Evolutionary conservation across 2,329 filamentous ascomycete genomes (phyloP), one percentile per base, ranked within the genome.

Genomic region (Fusarium sp.): DNA sequence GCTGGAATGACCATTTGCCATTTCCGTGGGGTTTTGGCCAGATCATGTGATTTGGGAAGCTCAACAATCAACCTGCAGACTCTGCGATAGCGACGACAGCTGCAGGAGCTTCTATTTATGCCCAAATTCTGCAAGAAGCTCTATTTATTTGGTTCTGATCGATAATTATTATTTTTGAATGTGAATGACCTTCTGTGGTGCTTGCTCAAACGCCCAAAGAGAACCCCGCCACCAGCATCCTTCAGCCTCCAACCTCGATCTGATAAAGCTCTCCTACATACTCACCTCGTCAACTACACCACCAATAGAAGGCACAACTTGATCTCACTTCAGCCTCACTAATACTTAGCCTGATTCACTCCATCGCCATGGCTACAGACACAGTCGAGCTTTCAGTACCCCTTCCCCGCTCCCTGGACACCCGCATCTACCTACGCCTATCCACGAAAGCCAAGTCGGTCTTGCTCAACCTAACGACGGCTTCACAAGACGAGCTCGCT

Each of bases 401-500:
- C 7, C 84, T 93, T 25, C 91, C 91, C 13, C 86, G 85, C 69
- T 87, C 91, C 2, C 81, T 90, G 20, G 90, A 92, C 77, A 90
- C 91, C 9, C 88, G 87, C 72, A 87, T 93, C 70, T 89, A 91
- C 80, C 79, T 92, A 38, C 89, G 89, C 50, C 81, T 93, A 58
- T 90, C 88, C 18, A 85, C 89, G 65, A 88, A 88, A 69, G 83
- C 87, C 42, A 91, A 89, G 76, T 88, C 87, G 33, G 82, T 92
- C 65, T 81, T 91, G 63, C 81, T 93, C n/a, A 90, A 91, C 78
- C 83, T 93, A 54, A 90, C 90, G 1, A 92, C 91, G 0, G 86
- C 88, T 5, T 81, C 87, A 29, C 85, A 85, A 65, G 89, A 89
- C 62, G 88, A 90, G 47, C 81, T 83, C n/a, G 84, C 84, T 14